Evolutionary conservation across 768 basidiomycete genomes (phyloP).

Genomic region (Pisolithus tinctorius): DNA sequence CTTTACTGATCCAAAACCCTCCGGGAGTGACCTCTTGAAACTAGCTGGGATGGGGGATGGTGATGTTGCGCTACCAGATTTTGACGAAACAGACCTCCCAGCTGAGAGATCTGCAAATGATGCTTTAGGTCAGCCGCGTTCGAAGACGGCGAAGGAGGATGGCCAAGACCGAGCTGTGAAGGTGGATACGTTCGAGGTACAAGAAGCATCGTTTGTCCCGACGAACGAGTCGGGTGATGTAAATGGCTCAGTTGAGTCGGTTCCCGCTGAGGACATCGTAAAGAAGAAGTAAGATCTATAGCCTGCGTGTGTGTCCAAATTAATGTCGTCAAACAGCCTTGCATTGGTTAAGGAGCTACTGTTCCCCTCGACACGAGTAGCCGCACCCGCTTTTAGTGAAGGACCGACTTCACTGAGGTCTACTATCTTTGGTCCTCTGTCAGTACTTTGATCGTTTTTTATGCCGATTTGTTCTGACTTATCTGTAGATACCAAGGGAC

Average conservation of each 20-base stretch:
- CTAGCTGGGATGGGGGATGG: conserved; percentile 42
- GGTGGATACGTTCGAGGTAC: no score
- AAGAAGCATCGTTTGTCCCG: no score
- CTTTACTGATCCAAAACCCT: conserved; percentile 20
- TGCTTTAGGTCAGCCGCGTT: conserved; percentile 3
- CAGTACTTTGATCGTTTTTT: conserved; percentile 19
- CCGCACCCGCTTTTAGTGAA: conserved; percentile 13
- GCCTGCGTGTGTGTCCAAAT: background rate
- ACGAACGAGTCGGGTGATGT: no score
- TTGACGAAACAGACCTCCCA: conserved; percentile 38
- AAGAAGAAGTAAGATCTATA: conserved; percentile 19
- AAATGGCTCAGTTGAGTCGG: background rate
- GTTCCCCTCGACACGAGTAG: conserved; percentile 34
- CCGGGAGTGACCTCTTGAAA: conserved; percentile 41
- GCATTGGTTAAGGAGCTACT: conserved; percentile 38
- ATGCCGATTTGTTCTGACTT: background rate
- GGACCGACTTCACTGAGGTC: conserved; percentile 36
- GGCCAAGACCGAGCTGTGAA: no score
- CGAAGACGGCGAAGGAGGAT: conserved; percentile 1
- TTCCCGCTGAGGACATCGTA: conserved; percentile 14
- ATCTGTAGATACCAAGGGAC: conserved; percentile 20
- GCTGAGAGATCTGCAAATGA: background rate
- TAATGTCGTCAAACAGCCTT: conserved; percentile 26
- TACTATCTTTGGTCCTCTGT: conserved; percentile 69
- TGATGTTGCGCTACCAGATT: conserved; percentile 45